These are phyloP conservation scores for Cladophialophora chaetospira DNA, from an alignment of 2,329 filamentous ascomycete genomes.

Conservation along the genomic window DNA sequence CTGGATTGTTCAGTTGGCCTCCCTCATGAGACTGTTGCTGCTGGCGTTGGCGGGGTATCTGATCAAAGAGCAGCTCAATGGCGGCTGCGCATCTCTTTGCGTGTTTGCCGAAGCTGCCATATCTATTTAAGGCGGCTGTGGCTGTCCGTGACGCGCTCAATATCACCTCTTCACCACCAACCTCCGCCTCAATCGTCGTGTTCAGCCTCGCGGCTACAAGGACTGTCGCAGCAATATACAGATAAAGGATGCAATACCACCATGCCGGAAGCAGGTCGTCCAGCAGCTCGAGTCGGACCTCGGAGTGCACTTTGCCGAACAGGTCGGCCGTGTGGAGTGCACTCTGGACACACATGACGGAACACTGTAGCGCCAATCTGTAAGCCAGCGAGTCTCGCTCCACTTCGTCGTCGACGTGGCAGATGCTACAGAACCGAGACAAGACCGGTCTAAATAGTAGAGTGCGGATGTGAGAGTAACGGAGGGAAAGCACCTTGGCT, in stretches of 20 bases:
- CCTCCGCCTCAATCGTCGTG: conserved; percentile 3
- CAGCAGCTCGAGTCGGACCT: conserved; percentile 6
- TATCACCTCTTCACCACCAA: conserved; percentile 4
- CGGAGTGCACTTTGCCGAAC: conserved; percentile 32
- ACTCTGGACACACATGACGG: conserved; percentile 40
- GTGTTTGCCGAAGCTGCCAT: conserved; percentile 9
- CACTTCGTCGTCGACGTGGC: background rate
- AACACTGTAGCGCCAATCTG: conserved; percentile 32
- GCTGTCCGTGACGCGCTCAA: conserved; percentile 3
- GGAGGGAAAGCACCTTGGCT: conserved; percentile 12
- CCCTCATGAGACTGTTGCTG: background rate
- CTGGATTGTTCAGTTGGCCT: background rate
- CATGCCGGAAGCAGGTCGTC: conserved; percentile 40
- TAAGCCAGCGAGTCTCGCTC: conserved; percentile 3
- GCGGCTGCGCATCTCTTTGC: conserved; percentile 15
- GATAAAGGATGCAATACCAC: conserved; percentile 44
- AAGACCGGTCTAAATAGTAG: conserved; percentile 24
- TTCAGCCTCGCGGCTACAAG: conserved; percentile 38
- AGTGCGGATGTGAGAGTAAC: conserved; percentile 18
- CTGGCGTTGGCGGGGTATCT: conserved; percentile 25
- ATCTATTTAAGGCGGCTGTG: conserved; percentile 3
- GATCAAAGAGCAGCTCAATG: conserved; percentile 8
- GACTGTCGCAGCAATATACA: conserved; percentile 42
- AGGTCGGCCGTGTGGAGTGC: conserved; percentile 39
- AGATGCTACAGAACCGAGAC: conserved; percentile 14